phyloP scores from a whole-genome alignment of 2,329 filamentous ascomycete genomes.

The Botrytis pseudocinerea region DNA sequence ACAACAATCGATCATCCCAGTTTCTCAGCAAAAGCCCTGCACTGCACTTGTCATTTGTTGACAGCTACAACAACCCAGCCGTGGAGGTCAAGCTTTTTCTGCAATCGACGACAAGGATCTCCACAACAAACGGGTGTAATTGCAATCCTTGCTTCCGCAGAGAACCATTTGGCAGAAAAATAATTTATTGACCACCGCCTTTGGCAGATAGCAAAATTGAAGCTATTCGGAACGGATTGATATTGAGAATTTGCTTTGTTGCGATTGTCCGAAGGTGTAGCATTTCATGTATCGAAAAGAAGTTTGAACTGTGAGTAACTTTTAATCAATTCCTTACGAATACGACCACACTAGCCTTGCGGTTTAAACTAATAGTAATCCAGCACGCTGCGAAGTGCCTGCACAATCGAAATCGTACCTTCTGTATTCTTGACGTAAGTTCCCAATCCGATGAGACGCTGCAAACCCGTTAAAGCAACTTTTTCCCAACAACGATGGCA shows the following conservation, averaged over 20 bases:
- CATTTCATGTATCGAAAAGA: background rate
- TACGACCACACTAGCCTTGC: background rate
- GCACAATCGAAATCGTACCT: background rate
- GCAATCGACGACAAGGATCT: slow-evolving; percentile 21
- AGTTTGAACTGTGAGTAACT: background rate
- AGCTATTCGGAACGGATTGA: slow-evolving; percentile 13
- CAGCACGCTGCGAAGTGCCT: background rate
- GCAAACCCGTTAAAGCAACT: background rate
- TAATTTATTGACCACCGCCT: slow-evolving; percentile 3
- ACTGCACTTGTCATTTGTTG: slow-evolving; percentile 18
- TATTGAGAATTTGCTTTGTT: background rate
- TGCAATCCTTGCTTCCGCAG: slow-evolving; percentile 21
- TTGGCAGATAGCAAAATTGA: background rate
- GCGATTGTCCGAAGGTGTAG: background rate
- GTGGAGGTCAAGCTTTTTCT: slow-evolving; percentile 21
- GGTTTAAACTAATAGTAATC: background rate
- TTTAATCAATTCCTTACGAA: background rate
- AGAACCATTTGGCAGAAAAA: background rate
- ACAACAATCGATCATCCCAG: slow-evolving; percentile 18
- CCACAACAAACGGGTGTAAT: slow-evolving; percentile 18
- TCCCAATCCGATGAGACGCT: background rate
- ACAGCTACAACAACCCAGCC: slow-evolving; percentile 17
- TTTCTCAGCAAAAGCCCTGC: slow-evolving; percentile 1
- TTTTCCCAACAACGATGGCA: background rate
- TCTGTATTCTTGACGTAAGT: background rate